A percentile compares a stretch with the other conserved stretches of the same genome.
phyloP scores from a whole-genome alignment of 352 stramenopile genomes.

The Phytophthora pseudosyringae region DNA sequence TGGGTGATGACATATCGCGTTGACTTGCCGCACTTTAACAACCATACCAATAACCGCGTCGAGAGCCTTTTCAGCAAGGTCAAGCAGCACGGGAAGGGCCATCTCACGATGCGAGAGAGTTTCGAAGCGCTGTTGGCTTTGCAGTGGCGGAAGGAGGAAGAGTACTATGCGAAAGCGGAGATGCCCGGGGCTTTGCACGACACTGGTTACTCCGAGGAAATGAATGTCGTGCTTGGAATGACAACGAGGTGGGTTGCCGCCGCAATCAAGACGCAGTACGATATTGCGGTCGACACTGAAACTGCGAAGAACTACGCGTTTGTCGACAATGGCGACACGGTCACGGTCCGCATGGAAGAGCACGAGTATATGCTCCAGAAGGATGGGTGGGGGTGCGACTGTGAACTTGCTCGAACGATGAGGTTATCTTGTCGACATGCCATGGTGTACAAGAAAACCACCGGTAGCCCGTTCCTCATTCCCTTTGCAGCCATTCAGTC shows the following conservation, averaged over 20 bases:
- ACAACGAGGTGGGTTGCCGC: not conserved
- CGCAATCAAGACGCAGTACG: constrained; percentile 7
- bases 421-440: constrained; percentile 17
- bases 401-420: constrained; percentile 15
- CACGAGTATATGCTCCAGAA: constrained; percentile 16
- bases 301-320: constrained; percentile 2
- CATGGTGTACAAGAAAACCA: constrained; percentile 5
- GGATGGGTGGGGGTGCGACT: constrained; percentile 12
- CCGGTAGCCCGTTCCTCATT: constrained; percentile 9
- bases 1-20: constrained; percentile 20
- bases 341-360: not conserved
- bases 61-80: constrained; percentile 20
- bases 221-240: constrained; percentile 3
- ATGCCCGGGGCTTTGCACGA: not conserved
- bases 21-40: constrained; percentile 11
- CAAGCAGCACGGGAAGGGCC: constrained; percentile 1
- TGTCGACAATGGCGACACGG: not conserved
- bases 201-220: not conserved
- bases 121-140: not conserved
- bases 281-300: not conserved
- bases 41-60: constrained; percentile 17
- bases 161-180: not conserved
- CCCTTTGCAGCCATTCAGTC: constrained; percentile 2
- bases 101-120: not conserved
- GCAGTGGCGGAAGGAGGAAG: not conserved